Evolutionary conservation across 345 rosid genomes (phyloP).

Genomic region (Raphanus sativus): DNA sequence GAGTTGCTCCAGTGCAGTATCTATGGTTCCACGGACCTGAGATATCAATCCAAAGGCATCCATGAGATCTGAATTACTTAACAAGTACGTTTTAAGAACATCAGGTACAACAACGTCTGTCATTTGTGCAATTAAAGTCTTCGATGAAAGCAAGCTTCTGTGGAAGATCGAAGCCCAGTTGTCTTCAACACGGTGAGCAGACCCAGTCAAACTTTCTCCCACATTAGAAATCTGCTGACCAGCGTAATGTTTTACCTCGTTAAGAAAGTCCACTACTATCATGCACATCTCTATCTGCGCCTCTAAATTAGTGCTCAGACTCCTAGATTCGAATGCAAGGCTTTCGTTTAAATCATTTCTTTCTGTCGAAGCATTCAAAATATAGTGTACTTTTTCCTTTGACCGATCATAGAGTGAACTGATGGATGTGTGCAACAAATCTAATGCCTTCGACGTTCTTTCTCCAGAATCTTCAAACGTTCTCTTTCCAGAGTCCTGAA

Average conservation of each 20-base stretch:
- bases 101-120: slow-evolving; percentile 66
- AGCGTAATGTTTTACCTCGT: slow-evolving; percentile 54
- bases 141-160: slow-evolving; percentile 55
- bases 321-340: slow-evolving; percentile 46
- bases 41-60: slow-evolving; percentile 82
- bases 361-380: slow-evolving; percentile 42
- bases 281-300: slow-evolving; percentile 81
- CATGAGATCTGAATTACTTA: slow-evolving; percentile 70
- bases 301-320: slow-evolving; percentile 54
- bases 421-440: slow-evolving; percentile 55
- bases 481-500: slow-evolving; percentile 49
- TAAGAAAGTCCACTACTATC: slow-evolving; percentile 55
- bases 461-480: slow-evolving; percentile 48
- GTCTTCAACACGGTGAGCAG: slow-evolving; percentile 44
- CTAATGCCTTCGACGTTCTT: slow-evolving; percentile 60
- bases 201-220: slow-evolving; percentile 36
- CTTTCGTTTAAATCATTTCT: slow-evolving; percentile 40
- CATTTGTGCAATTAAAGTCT: slow-evolving; percentile 61
- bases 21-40: slow-evolving; percentile 75
- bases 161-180: slow-evolving; percentile 64
- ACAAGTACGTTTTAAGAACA: slow-evolving; percentile 63
- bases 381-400: slow-evolving; percentile 50
- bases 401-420: slow-evolving; percentile 59
- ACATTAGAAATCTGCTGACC: slow-evolving; percentile 40
- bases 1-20: slow-evolving; percentile 73